Evolutionary conservation across 352 stramenopile genomes (phyloP).

Genomic region (Halophytophthora polymorphica): DNA sequence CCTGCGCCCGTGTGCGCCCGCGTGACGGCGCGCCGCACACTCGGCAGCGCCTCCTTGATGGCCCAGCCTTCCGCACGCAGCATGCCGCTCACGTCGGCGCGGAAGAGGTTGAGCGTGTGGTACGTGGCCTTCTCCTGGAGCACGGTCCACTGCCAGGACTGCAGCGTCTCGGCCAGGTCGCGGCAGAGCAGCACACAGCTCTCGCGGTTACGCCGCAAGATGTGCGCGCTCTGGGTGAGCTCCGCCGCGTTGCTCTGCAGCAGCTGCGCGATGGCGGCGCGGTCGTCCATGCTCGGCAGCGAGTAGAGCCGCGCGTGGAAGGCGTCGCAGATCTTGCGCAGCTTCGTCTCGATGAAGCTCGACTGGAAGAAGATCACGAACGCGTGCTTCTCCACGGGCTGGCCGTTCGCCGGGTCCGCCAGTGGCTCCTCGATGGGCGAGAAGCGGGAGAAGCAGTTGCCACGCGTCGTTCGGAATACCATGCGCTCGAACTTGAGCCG

Average conservation of each 20-base stretch:
- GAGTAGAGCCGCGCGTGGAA: constrained; percentile 96
- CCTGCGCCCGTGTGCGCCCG: constrained; percentile 83
- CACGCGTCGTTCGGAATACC: constrained; percentile 98
- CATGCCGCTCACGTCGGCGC: constrained; percentile 95
- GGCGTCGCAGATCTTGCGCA: constrained; percentile 98
- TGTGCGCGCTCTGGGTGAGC: constrained; percentile 95
- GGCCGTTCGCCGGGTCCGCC: constrained; percentile 86
- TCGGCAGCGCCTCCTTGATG: constrained; percentile 75
- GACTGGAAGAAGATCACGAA: constrained; percentile 98
- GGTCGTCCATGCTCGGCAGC: constrained; percentile 94
- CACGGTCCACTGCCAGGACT: constrained; percentile 97
- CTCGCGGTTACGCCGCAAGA: constrained; percentile 96
- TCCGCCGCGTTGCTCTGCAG: constrained; percentile 93
- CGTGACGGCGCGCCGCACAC: constrained; percentile 88
- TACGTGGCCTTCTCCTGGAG: constrained; percentile 97
- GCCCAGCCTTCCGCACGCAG: constrained; percentile 97
- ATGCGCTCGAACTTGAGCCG: constrained; percentile 96
- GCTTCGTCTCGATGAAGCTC: constrained; percentile 95
- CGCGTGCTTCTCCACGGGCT: constrained; percentile 82
- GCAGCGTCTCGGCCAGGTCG: constrained; percentile 91
- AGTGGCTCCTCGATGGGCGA: constrained; percentile 92
- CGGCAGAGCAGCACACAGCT: constrained; percentile 92
- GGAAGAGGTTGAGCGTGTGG: constrained; percentile 98
- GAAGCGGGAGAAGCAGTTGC: constrained; percentile 98
- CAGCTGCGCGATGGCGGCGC: constrained; percentile 77